These are phyloP conservation scores for Acer campestre DNA, from an alignment of 345 rosid species.

Conservation along the genomic window DNA sequence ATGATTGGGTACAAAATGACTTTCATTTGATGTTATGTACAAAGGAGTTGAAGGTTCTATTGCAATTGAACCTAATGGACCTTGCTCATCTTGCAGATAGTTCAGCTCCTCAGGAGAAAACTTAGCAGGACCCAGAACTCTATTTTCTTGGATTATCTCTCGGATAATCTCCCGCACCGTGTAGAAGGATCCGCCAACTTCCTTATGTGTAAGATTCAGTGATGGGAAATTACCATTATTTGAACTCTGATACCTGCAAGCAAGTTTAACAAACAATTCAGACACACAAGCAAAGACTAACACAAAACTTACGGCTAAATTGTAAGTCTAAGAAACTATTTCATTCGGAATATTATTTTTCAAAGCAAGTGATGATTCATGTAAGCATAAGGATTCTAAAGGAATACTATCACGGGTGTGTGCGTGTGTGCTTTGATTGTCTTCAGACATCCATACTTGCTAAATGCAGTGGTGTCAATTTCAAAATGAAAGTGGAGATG, in stretches of 20 bases:
- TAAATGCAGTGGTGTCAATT: constrained; percentile 17
- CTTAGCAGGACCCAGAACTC: constrained; percentile 87
- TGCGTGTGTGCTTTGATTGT: not conserved
- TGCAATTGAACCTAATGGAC: constrained; percentile 61
- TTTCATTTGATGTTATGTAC: constrained; percentile 39
- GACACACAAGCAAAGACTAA: not conserved
- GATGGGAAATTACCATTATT: constrained; percentile 83
- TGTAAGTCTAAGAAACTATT: not conserved
- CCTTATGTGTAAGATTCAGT: constrained; percentile 83
- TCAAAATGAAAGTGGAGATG: constrained; percentile 14
- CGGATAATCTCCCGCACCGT: constrained; percentile 92
- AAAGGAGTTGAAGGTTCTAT: constrained; percentile 46
- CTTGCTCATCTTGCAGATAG: constrained; percentile 44
- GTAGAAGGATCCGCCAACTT: constrained; percentile 97
- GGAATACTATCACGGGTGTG: not conserved
- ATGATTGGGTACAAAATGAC: constrained; percentile 33
- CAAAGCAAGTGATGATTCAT: not conserved
- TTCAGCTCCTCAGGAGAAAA: constrained; percentile 37
- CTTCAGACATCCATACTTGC: not conserved
- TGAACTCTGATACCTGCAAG: constrained; percentile 65
- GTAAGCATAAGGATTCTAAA: not conserved
- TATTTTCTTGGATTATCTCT: constrained; percentile 95
- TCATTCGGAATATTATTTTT: not conserved
- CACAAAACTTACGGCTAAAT: not conserved
- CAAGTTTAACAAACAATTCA: constrained; percentile 22